Evolutionary conservation across 2,329 filamentous ascomycete species (phyloP).

Genomic region (Acephala macrosclerotiorum): DNA sequence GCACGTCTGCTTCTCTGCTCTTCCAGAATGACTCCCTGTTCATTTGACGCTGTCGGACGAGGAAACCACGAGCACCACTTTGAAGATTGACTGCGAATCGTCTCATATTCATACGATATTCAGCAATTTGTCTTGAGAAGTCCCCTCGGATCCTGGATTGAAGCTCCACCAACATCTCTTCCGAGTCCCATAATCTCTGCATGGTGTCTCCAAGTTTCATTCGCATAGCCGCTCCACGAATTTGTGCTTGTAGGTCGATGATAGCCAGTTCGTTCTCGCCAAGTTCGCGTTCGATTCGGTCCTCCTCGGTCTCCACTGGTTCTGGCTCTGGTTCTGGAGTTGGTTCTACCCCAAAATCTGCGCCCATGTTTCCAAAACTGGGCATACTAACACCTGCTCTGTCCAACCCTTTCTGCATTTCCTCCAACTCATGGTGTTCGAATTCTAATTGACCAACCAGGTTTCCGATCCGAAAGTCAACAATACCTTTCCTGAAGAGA

Average conservation of each 20-base stretch:
- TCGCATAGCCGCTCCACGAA: constrained; percentile 80
- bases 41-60: constrained; percentile 70
- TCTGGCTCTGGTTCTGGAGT: constrained; percentile 78
- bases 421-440: constrained; percentile 95
- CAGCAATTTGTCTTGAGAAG: constrained; percentile 82
- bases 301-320: constrained; percentile 85
- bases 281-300: constrained; percentile 83
- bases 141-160: constrained; percentile 89
- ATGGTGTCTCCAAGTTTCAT: constrained; percentile 82
- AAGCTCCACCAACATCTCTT: constrained; percentile 79
- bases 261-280: constrained; percentile 77
- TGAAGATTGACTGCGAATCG: constrained; percentile 82
- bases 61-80: constrained; percentile 77
- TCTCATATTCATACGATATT: constrained; percentile 84
- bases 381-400: constrained; percentile 96
- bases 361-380: constrained; percentile 96
- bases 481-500: constrained; percentile 92
- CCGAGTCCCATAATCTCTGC: constrained; percentile 88
- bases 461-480: constrained; percentile 96
- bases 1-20: constrained; percentile 72
- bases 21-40: constrained; percentile 73
- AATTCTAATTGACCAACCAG: constrained; percentile 96
- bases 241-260: constrained; percentile 84
- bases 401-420: constrained; percentile 95
- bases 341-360: constrained; percentile 89